These are phyloP conservation scores for Primulina eburnea DNA, from an alignment of 257 asterid genomes.

Conservation along the genomic window DNA sequence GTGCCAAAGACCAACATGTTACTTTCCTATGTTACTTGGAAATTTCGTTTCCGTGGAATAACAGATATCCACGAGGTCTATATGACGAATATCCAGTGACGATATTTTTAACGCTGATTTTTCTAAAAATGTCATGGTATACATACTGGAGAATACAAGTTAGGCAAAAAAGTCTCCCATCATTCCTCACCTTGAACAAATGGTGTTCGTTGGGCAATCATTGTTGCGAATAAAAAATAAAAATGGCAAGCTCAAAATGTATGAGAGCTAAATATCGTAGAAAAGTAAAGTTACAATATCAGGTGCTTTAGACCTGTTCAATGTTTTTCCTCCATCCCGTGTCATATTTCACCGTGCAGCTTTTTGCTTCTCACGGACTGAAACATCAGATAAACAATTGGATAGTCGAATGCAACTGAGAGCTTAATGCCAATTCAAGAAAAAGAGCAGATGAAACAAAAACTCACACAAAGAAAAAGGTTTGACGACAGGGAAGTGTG, in stretches of 20 bases:
- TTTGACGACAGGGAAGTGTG: not conserved
- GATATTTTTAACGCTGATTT: too few species aligned
- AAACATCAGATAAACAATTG: conserved; percentile 20
- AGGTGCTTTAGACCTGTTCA: conserved; percentile 54
- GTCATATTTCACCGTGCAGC: conserved; percentile 59
- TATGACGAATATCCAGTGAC: not conserved
- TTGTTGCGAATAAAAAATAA: not conserved
- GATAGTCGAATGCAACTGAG: conserved; percentile 18
- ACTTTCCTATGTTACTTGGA: not conserved
- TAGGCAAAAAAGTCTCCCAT: not conserved
- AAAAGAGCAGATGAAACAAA: not conserved
- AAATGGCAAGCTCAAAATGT: not conserved
- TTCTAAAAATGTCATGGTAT: not conserved
- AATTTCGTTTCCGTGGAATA: not conserved
- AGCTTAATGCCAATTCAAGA: conserved; percentile 13
- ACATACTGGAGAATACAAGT: not conserved
- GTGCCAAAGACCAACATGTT: conserved; percentile 64
- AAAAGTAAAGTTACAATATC: not conserved
- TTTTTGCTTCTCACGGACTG: conserved; percentile 78
- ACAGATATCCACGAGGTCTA: not conserved
- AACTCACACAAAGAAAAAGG: not conserved
- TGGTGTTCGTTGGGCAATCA: not conserved
- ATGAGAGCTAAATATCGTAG: not conserved
- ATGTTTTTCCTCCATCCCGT: conserved; percentile 72
- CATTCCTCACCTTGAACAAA: not conserved